Conservation (phyloP, 495 filamentous ascomycete genomes). For the Thozetella sp. region DNA sequence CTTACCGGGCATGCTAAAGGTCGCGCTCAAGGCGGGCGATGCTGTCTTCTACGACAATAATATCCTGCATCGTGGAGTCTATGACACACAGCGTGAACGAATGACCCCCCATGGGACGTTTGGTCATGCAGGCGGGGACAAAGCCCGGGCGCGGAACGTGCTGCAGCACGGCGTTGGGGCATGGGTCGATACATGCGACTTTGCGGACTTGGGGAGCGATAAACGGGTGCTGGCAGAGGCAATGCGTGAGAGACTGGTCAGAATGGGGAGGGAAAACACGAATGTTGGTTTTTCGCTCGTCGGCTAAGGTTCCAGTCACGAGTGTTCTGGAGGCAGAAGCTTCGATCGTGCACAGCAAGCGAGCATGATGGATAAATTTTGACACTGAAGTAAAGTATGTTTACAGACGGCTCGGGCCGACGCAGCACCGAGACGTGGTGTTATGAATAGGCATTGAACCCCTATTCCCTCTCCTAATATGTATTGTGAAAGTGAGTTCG, state of each 20-base stretch:
- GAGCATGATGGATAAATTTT: too few species aligned
- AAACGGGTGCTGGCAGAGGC: slow-evolving; percentile 54
- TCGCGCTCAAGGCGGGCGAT: slow-evolving; percentile 69
- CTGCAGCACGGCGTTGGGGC: slow-evolving; percentile 82
- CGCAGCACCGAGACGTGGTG: too few species aligned
- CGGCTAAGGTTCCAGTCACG: slow-evolving; percentile 22
- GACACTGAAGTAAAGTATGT: neutral
- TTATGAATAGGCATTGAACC: too few species aligned
- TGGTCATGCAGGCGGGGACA: slow-evolving; percentile 56
- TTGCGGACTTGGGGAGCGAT: slow-evolving; percentile 50
- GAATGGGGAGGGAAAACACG: slow-evolving; percentile 58
- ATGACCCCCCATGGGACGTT: slow-evolving; percentile 84
- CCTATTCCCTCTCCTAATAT: neutral
- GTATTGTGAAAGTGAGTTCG: neutral
- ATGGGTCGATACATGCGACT: slow-evolving; percentile 65
- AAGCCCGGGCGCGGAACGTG: slow-evolving; percentile 71
- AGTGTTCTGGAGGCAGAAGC: neutral
- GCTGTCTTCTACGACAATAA: slow-evolving; percentile 88
- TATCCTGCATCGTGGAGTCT: slow-evolving; percentile 81
- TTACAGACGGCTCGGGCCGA: neutral
- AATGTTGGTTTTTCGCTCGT: slow-evolving; percentile 57
- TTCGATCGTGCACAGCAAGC: too few species aligned
- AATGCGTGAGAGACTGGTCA: slow-evolving; percentile 55
- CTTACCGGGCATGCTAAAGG: slow-evolving; percentile 63
- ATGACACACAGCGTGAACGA: slow-evolving; percentile 59